Percentiles rank a stretch among this genome's conserved stretches.
Conservation (phyloP, 2,329 filamentous ascomycete genomes). For the Trichoderma polysporum region DNA sequence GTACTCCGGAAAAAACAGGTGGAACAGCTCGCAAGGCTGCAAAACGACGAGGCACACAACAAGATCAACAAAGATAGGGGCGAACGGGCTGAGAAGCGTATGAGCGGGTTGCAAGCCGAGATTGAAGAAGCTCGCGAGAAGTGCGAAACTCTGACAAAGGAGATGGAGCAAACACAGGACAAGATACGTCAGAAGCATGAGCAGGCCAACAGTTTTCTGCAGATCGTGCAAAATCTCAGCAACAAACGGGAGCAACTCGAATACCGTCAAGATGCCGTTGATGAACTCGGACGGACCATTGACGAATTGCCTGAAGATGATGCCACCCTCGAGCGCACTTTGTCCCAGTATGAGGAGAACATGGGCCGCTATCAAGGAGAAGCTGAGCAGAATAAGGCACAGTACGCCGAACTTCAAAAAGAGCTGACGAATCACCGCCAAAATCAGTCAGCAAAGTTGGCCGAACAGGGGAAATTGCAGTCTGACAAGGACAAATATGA, state of each 20-base stretch:
- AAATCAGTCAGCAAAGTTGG: conserved; percentile 52
- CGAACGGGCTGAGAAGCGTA: conserved; percentile 66
- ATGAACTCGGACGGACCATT: conserved; percentile 69
- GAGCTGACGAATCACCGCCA: conserved; percentile 46
- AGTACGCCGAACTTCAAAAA: conserved; percentile 64
- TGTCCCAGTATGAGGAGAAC: conserved; percentile 76
- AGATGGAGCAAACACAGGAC: conserved; percentile 60
- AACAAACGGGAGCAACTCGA: conserved; percentile 74
- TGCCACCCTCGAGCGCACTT: conserved; percentile 66
- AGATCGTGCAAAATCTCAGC: conserved; percentile 71
- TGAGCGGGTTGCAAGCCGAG: conserved; percentile 62
- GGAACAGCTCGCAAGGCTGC: conserved; percentile 69
- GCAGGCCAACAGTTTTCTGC: conserved; percentile 70
- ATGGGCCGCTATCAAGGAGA: conserved; percentile 66
- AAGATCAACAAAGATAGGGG: conserved; percentile 84
- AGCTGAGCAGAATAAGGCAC: conserved; percentile 59
- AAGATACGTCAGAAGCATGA: conserved; percentile 66
- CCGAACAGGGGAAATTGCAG: conserved; percentile 73
- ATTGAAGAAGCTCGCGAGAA: conserved; percentile 62
- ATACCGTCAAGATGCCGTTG: conserved; percentile 67
- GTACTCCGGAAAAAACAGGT: conserved; percentile 78
- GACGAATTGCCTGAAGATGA: conserved; percentile 78
- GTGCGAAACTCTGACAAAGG: conserved; percentile 55
- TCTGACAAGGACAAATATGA: conserved; percentile 88
- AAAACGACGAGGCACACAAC: conserved; percentile 72